Conservation (phyloP, 192 early-diverging fungal species). For the Backusella liffmaniae region DNA sequence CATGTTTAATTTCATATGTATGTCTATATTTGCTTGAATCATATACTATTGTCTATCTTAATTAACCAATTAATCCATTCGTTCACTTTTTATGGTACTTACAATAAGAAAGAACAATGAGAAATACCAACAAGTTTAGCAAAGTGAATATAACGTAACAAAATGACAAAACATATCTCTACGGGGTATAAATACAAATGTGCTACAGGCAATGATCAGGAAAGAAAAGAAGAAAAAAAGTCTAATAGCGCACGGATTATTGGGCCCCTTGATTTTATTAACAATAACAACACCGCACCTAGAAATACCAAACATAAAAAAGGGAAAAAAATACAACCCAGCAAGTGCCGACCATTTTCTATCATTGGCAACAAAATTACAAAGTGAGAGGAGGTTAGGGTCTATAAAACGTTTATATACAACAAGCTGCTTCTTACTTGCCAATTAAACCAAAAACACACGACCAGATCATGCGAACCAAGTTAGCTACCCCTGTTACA, state of each 20-base stretch:
- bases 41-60: neutral
- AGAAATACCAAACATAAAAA: slow-evolving; percentile 29
- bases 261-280: slow-evolving; percentile 36
- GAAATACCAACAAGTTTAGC: neutral
- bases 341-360: slow-evolving; percentile 38
- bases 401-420: neutral
- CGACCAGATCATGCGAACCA: slow-evolving; percentile 26
- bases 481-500: slow-evolving; percentile 41
- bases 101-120: neutral
- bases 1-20: neutral
- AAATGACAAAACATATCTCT: neutral
- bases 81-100: neutral
- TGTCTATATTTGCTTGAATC: neutral
- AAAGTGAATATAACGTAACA: neutral
- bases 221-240: neutral
- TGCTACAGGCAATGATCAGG: neutral
- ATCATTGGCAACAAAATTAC: slow-evolving; percentile 30
- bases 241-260: slow-evolving; percentile 31
- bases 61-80: neutral
- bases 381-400: slow-evolving; percentile 5
- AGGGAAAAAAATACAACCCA: slow-evolving; percentile 37
- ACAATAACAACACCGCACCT: slow-evolving; percentile 36
- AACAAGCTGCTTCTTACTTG: neutral
- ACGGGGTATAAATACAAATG: neutral
- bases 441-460: slow-evolving; percentile 40